Evolutionary conservation across 2,329 filamentous ascomycete genomes (phyloP).

Genomic region (Chaetothyriales sp.): DNA sequence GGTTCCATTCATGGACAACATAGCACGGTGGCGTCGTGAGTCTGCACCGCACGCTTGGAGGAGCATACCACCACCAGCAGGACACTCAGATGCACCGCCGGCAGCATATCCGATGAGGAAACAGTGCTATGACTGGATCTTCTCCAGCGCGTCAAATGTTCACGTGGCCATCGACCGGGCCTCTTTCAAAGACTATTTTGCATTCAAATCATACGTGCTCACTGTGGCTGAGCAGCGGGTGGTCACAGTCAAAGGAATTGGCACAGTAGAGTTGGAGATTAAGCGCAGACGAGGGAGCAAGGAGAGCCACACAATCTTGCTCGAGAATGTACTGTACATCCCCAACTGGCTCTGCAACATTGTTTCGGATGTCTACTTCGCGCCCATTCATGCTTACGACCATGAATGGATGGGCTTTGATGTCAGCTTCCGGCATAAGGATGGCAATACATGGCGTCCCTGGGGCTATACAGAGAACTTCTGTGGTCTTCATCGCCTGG

Average conservation of each 20-base stretch:
- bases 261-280: conserved; percentile 21
- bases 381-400: conserved; percentile 8
- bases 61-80: background rate
- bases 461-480: conserved; percentile 18
- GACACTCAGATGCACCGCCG: background rate
- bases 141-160: conserved; percentile 18
- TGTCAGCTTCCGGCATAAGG: conserved; percentile 12
- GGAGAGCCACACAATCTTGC: conserved; percentile 16
- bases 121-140: conserved; percentile 18
- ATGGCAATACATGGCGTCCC: conserved; percentile 7
- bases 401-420: conserved; percentile 16
- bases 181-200: conserved; percentile 21
- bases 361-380: conserved; percentile 14
- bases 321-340: conserved; percentile 24
- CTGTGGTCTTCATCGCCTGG: conserved; percentile 15
- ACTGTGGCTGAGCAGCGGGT: conserved; percentile 14
- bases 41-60: background rate
- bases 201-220: conserved; percentile 17
- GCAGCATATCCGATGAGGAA: conserved; percentile 5
- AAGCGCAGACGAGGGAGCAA: conserved; percentile 12
- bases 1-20: background rate
- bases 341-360: conserved; percentile 23
- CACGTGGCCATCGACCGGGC: conserved; percentile 23
- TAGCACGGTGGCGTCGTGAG: background rate
- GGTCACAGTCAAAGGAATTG: conserved; percentile 20